phyloP scores from a whole-genome alignment of 2,329 filamentous ascomycete genomes.

The Raffaelea deltoideospora region DNA sequence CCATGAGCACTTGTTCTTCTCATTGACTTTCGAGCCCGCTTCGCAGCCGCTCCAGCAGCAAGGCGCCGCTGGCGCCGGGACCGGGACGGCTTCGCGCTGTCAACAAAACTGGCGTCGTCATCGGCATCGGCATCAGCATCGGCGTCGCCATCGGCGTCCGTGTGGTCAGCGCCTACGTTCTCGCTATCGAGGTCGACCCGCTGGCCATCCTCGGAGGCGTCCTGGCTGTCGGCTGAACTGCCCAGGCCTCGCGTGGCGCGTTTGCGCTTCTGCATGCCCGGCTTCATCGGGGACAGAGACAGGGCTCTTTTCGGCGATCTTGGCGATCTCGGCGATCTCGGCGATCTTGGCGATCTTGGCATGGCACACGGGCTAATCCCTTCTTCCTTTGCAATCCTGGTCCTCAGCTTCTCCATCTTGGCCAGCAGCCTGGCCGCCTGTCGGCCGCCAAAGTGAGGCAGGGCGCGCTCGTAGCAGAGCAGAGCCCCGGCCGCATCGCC shows the following conservation, averaged over 20 bases:
- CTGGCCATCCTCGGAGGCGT: constrained; percentile 10
- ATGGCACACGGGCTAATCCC: too few species aligned
- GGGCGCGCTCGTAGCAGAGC: constrained; percentile 71
- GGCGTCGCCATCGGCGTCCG: constrained; percentile 23
- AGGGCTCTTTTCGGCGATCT: too few species aligned
- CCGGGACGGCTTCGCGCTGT: background rate
- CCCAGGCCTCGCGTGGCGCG: too few species aligned
- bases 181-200: constrained; percentile 4
- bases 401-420: constrained; percentile 51
- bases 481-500: constrained; percentile 68
- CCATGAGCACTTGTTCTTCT: too few species aligned
- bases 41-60: background rate
- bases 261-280: too few species aligned
- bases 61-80: background rate
- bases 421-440: constrained; percentile 55
- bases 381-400: constrained; percentile 36
- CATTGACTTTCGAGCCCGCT: too few species aligned
- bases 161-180: constrained; percentile 15
- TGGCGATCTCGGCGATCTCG: too few species aligned
- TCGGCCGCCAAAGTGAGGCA: constrained; percentile 79
- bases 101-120: constrained; percentile 20
- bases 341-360: too few species aligned
- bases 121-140: constrained; percentile 26
- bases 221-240: constrained; percentile 20
- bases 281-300: too few species aligned